A percentile compares a stretch with the other conserved stretches of the same genome.
phyloP scores from a whole-genome alignment of 352 stramenopile species.

The Phytophthora pistaciae region DNA sequence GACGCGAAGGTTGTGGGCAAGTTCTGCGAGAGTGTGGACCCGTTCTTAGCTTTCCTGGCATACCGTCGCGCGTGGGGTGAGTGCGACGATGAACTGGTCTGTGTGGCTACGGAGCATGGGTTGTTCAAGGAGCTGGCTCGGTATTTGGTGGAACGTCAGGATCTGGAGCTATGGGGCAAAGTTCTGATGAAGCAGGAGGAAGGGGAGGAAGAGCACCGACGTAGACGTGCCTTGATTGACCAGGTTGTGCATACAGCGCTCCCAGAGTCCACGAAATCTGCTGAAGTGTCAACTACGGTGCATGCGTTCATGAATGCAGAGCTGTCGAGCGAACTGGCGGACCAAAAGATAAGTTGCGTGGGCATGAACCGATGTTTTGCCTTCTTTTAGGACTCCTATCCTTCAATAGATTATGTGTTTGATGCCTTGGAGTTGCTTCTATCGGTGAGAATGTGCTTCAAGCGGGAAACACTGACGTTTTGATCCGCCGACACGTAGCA shows the following conservation, averaged over 20 bases:
- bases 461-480: too few relatives aligned
- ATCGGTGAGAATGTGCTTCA: too few relatives aligned
- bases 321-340: constrained; percentile 97
- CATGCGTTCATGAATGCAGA: constrained; percentile 99
- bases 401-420: background rate
- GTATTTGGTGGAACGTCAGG: constrained; percentile 98
- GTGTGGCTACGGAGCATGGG: constrained; percentile 97
- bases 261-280: constrained; percentile 97
- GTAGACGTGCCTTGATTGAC: constrained; percentile 97
- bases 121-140: constrained; percentile 98
- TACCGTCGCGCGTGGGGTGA: constrained; percentile 98
- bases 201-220: constrained; percentile 81
- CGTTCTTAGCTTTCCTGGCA: constrained; percentile 97
- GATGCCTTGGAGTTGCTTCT: background rate
- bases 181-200: constrained; percentile 92
- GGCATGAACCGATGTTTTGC: constrained; percentile 14
- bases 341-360: constrained; percentile 39
- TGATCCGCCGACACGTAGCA: too few relatives aligned
- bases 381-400: constrained; percentile 3
- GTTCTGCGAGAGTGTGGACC: constrained; percentile 99
- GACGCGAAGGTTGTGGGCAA: constrained; percentile 97
- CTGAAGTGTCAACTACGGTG: constrained; percentile 99
- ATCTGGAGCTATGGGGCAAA: constrained; percentile 98
- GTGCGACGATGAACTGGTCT: constrained; percentile 98
- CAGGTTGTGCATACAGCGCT: constrained; percentile 98